These are phyloP conservation scores for Dendrobium officinale DNA, from an alignment of 106 monocot genomes.

Conservation along the genomic window DNA sequence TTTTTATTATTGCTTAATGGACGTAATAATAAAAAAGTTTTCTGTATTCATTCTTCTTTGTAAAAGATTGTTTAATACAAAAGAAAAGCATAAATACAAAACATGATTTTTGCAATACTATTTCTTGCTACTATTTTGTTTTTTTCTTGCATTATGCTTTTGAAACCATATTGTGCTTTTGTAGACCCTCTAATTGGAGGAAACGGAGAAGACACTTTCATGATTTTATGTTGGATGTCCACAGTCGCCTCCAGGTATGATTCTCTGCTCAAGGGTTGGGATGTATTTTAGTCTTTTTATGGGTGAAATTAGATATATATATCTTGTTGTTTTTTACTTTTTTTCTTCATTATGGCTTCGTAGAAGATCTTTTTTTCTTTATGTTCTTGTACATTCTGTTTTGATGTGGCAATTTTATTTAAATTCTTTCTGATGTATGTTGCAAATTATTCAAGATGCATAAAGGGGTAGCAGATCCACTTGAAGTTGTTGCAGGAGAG, in stretches of 20 bases:
- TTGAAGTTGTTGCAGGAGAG: conserved; percentile 93
- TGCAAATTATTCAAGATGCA: conserved; percentile 56
- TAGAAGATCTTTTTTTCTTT: background rate
- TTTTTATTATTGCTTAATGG: too few species aligned
- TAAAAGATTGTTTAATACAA: background rate
- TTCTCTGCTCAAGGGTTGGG: background rate
- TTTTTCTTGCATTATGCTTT: background rate
- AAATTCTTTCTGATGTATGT: background rate
- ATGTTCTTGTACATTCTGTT: background rate
- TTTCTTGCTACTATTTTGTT: background rate
- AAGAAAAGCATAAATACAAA: background rate
- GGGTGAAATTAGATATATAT: background rate
- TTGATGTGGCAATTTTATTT: background rate
- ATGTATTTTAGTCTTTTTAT: background rate
- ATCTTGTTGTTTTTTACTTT: background rate
- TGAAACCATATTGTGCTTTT: background rate
- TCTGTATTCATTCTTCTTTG: background rate
- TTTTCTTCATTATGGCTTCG: background rate
- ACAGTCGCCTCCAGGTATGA: conserved; percentile 83
- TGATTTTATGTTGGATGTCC: conserved; percentile 98
- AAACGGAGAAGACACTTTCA: conserved; percentile 97
- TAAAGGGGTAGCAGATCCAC: conserved; percentile 94
- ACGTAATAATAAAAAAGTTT: background rate
- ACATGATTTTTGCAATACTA: background rate
- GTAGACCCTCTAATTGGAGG: conserved; percentile 84